Evolutionary conservation across 148 eudicot genomes (phyloP).

Genomic region (Drosera capensis): DNA sequence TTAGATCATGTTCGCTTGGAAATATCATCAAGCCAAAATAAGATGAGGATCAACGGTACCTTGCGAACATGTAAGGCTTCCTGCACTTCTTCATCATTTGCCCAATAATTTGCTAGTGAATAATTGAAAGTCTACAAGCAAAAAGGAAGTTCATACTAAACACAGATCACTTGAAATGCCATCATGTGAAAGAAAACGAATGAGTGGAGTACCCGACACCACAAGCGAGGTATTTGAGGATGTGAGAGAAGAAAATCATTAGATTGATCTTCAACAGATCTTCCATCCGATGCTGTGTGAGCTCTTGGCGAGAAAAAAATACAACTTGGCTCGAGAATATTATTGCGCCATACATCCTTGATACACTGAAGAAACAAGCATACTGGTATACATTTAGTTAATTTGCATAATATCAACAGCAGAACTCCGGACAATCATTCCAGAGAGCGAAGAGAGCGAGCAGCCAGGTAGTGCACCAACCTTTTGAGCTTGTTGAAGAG

Average conservation of each 20-base stretch:
- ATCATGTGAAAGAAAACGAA: neutral
- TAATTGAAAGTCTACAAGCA: conserved; percentile 21
- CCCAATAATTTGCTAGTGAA: conserved; percentile 20
- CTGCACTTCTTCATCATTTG: conserved; percentile 21
- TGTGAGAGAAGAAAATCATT: conserved; percentile 21
- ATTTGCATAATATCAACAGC: neutral
- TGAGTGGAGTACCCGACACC: conserved; percentile 36
- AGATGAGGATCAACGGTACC: conserved; percentile 11
- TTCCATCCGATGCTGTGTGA: conserved; percentile 24
- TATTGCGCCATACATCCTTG: conserved; percentile 17
- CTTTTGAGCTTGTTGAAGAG: no score
- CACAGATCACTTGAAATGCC: neutral
- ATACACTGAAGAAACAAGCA: conserved; percentile 16
- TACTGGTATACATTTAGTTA: neutral
- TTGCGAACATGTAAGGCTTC: conserved; percentile 22
- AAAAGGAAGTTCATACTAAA: neutral
- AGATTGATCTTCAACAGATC: conserved; percentile 23
- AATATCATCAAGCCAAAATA: neutral
- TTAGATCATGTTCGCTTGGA: no score
- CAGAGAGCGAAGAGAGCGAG: no score
- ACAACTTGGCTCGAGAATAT: conserved; percentile 32
- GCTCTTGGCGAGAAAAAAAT: conserved; percentile 12
- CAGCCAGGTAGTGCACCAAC: no score
- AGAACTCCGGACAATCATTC: no score
- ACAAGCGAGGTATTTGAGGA: conserved; percentile 15